Percentiles rank a stretch among this genome's conserved stretches.
Conservation (phyloP, 805 yeast genomes). For the Ogataea siamensis region DNA sequence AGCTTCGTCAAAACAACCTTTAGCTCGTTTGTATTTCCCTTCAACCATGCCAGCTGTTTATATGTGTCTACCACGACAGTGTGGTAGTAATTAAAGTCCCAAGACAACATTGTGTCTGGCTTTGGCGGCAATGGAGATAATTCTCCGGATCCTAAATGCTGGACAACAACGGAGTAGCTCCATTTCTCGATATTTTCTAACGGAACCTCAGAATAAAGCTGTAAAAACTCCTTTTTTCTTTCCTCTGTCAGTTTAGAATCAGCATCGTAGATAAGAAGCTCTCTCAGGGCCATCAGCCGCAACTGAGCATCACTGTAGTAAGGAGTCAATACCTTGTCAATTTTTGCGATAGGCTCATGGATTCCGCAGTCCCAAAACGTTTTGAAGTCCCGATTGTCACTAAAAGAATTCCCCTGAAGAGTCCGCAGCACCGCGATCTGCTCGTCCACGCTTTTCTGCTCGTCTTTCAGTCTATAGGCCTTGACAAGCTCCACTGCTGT, state of each 20-base stretch:
- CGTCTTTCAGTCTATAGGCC: slow-evolving; percentile 33
- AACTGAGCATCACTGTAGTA: slow-evolving; percentile 32
- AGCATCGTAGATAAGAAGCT: slow-evolving; percentile 38
- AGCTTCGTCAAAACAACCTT: slow-evolving; percentile 8
- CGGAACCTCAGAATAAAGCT: slow-evolving; percentile 12
- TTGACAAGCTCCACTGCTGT: slow-evolving; percentile 36
- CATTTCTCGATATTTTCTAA: slow-evolving; percentile 40
- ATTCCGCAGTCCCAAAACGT: slow-evolving; percentile 53
- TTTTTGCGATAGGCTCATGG: slow-evolving; percentile 28
- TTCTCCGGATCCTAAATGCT: slow-evolving; percentile 8
- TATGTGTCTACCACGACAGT: slow-evolving; percentile 24
- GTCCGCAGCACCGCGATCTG: slow-evolving; percentile 17
- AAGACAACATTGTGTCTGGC: slow-evolving; percentile 19
- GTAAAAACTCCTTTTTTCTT: slow-evolving; percentile 17
- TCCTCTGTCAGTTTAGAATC: slow-evolving; percentile 29
- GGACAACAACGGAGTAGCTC: slow-evolving; percentile 25
- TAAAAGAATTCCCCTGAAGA: slow-evolving; percentile 28
- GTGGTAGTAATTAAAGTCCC: slow-evolving; percentile 25
- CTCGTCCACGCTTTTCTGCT: slow-evolving; percentile 15
- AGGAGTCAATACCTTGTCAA: slow-evolving; percentile 19
- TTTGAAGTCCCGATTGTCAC: slow-evolving; percentile 61
- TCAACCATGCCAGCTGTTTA: slow-evolving; percentile 20
- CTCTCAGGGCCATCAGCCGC: slow-evolving; percentile 37
- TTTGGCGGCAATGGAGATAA: slow-evolving; percentile 11
- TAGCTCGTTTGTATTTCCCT: slow-evolving; percentile 1